phyloP scores from a whole-genome alignment of 2,329 filamentous ascomycete species.

The Fusarium sterilihyphosum region DNA sequence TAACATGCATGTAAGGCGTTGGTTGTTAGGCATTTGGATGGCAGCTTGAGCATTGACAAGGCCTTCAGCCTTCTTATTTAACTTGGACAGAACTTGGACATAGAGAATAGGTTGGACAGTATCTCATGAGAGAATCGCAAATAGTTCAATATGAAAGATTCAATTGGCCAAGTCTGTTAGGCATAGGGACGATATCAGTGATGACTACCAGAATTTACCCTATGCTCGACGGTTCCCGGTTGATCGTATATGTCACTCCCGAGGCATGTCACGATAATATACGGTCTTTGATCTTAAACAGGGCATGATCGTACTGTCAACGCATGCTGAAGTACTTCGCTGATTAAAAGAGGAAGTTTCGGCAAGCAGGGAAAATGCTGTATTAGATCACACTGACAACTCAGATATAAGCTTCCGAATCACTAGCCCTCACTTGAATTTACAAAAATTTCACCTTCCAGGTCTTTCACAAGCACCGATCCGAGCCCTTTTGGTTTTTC shows the following conservation, averaged over 20 bases:
- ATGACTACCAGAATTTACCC: not conserved
- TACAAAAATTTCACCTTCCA: not conserved
- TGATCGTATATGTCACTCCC: not conserved
- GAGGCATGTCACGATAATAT: too few relatives aligned
- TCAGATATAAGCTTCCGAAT: not conserved
- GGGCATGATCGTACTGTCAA: not conserved
- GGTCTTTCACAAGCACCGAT: not conserved
- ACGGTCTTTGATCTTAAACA: not conserved
- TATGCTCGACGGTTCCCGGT: not conserved
- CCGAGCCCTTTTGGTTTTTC: not conserved
- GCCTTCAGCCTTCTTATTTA: not conserved
- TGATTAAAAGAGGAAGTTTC: too few relatives aligned
- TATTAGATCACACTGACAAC: not conserved
- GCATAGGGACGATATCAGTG: not conserved
- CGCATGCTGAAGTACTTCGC: not conserved
- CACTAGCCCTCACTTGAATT: not conserved
- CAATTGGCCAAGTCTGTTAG: not conserved
- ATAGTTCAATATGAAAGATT: not conserved
- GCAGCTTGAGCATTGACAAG: not conserved
- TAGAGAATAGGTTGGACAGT: not conserved
- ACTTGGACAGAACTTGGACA: slow-evolving; percentile 9
- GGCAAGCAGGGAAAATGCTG: not conserved
- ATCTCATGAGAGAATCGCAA: slow-evolving; percentile 28
- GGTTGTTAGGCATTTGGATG: slow-evolving; percentile 22
- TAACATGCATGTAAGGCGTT: slow-evolving; percentile 40